Evolutionary conservation across 2,329 filamentous ascomycete species (phyloP).

Genomic region (Pestalotiopsis sp.): DNA sequence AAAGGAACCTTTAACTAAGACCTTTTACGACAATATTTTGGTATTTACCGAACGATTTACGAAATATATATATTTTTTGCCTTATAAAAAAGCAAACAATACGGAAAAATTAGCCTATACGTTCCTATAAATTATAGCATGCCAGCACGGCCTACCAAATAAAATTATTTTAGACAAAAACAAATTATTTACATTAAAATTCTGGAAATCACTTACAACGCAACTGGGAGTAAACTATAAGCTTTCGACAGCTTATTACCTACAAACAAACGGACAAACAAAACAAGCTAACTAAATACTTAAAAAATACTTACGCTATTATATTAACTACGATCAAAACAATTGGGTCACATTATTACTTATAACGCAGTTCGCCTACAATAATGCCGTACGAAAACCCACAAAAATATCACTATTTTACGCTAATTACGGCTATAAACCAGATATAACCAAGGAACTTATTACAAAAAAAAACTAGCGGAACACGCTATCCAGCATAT

Average conservation of each 20-base stretch:
- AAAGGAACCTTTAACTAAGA: background rate
- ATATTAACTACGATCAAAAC: conserved; percentile 13
- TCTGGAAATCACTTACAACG: conserved; percentile 3
- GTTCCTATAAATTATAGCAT: background rate
- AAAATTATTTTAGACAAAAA: background rate
- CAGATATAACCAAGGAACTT: conserved; percentile 8
- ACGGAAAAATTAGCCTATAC: background rate
- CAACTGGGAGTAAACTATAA: background rate
- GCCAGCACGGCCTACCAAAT: background rate
- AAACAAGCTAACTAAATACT: background rate
- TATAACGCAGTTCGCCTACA: background rate
- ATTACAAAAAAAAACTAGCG: conserved; percentile 20
- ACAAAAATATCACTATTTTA: conserved; percentile 3
- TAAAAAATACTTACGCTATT: conserved; percentile 3
- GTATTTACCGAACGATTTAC: background rate
- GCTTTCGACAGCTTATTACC: conserved; percentile 10
- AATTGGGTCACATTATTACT: conserved; percentile 9
- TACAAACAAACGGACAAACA: conserved; percentile 20
- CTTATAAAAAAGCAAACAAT: background rate
- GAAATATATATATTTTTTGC: background rate
- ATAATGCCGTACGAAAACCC: background rate
- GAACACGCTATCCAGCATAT: conserved; percentile 14
- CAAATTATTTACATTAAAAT: conserved; percentile 6
- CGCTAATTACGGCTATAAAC: background rate
- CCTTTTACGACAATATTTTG: background rate